phyloP scores from a whole-genome alignment of 805 yeast genomes.

The Ogataea minuta region DNA sequence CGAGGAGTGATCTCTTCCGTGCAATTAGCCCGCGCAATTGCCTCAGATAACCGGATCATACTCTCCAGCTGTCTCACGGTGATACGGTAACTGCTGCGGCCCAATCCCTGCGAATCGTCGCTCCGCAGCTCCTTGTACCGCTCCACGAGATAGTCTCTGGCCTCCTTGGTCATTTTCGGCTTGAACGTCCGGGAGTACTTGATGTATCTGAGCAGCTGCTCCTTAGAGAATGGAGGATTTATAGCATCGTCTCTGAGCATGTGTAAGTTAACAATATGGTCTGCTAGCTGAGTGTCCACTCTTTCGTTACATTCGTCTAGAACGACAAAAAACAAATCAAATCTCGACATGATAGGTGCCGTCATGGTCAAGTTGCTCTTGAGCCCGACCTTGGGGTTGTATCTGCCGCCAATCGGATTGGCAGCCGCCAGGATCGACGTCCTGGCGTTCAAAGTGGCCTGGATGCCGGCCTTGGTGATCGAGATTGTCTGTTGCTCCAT shows the following conservation, averaged over 20 bases:
- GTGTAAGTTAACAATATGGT: slow-evolving; percentile 90
- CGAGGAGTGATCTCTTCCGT: slow-evolving; percentile 79
- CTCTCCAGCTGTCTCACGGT: slow-evolving; percentile 97
- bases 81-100: slow-evolving; percentile 84
- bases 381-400: slow-evolving; percentile 80
- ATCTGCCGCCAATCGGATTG: slow-evolving; percentile 95
- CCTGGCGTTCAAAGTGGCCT: slow-evolving; percentile 95
- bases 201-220: slow-evolving; percentile 83
- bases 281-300: slow-evolving; percentile 85
- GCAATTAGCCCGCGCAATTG: slow-evolving; percentile 96
- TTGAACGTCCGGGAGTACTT: slow-evolving; percentile 90
- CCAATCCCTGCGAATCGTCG: slow-evolving; percentile 87
- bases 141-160: slow-evolving; percentile 71
- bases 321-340: slow-evolving; percentile 91
- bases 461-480: slow-evolving; percentile 98
- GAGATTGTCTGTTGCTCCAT: slow-evolving; percentile 99
- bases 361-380: slow-evolving; percentile 91
- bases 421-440: slow-evolving; percentile 98
- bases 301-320: slow-evolving; percentile 92
- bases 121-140: slow-evolving; percentile 82
- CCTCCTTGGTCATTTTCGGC: slow-evolving; percentile 80
- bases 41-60: slow-evolving; percentile 89
- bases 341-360: slow-evolving; percentile 98
- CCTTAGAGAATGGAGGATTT: slow-evolving; percentile 83
- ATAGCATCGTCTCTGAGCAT: slow-evolving; percentile 90